Percentiles rank a stretch among this genome's conserved stretches.
Evolutionary conservation across 139 green algal genomes (phyloP).

Genomic region (Marvania coccoides): DNA sequence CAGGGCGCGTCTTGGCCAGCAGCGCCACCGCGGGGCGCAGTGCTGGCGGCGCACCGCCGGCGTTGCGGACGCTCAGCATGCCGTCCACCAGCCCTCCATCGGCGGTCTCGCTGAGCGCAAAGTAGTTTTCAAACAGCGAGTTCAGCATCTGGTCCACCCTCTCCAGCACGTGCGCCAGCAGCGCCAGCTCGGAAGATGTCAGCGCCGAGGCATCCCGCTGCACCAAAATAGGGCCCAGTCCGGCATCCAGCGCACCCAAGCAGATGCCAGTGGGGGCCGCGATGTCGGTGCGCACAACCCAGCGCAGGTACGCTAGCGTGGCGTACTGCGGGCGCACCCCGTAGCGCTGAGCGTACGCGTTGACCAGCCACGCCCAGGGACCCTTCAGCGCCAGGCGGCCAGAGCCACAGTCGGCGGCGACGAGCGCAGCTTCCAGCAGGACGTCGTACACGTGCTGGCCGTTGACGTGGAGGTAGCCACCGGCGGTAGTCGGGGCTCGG

Average conservation of each 20-base stretch:
- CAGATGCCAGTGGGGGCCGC: conserved; percentile 33
- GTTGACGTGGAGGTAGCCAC: conserved; percentile 11
- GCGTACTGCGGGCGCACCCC: conserved; percentile 35
- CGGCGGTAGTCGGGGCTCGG: background rate
- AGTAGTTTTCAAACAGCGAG: conserved; percentile 46
- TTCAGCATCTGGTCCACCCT: conserved; percentile 34
- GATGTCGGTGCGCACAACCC: conserved; percentile 36
- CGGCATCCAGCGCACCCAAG: conserved; percentile 23
- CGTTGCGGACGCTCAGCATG: conserved; percentile 7
- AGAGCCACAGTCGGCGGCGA: conserved; percentile 22
- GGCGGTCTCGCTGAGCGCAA: conserved; percentile 27
- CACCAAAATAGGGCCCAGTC: conserved; percentile 36
- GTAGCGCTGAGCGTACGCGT: conserved; percentile 24
- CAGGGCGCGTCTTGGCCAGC: conserved; percentile 13
- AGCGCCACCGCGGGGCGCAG: conserved; percentile 36
- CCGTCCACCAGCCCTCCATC: conserved; percentile 32
- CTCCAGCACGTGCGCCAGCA: conserved; percentile 26
- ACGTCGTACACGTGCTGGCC: conserved; percentile 38
- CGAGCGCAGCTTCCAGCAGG: conserved; percentile 32
- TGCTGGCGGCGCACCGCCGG: conserved; percentile 20
- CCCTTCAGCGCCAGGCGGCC: conserved; percentile 21
- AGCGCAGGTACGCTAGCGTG: conserved; percentile 34
- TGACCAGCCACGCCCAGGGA: conserved; percentile 46
- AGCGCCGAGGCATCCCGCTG: conserved; percentile 11
- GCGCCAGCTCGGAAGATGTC: conserved; percentile 24